Evolutionary conservation across 768 basidiomycete species (phyloP).

Genomic region (Daedalea quercina): DNA sequence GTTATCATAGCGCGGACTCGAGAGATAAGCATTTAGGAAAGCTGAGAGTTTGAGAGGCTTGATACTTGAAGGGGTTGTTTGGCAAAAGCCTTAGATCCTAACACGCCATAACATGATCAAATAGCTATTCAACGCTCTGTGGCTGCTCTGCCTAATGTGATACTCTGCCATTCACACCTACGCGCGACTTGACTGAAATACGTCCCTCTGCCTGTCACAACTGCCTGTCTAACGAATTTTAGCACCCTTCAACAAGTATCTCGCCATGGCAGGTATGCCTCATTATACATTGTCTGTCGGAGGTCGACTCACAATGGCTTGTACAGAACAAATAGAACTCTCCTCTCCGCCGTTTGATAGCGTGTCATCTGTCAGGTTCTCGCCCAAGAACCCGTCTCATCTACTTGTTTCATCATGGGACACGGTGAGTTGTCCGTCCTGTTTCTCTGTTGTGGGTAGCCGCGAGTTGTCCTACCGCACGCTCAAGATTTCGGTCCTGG

Average conservation of each 20-base stretch:
- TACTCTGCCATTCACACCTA: background rate
- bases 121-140: background rate
- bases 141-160: no score
- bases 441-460: background rate
- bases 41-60: no score
- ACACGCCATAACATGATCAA: background rate
- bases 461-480: background rate
- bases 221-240: no score
- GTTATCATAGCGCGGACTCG: no score
- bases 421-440: conserved; percentile 37
- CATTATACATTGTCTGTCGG: background rate
- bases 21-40: no score
- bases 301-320: background rate
- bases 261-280: background rate
- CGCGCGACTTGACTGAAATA: no score
- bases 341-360: conserved; percentile 79
- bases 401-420: conserved; percentile 91
- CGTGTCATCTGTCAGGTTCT: conserved; percentile 75
- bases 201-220: no score
- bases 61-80: conserved; percentile 9
- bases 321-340: conserved; percentile 34
- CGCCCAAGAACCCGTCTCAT: conserved; percentile 71
- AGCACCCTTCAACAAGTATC: no score
- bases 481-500: no score
- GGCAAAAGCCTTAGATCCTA: conserved; percentile 12